phyloP scores from a whole-genome alignment of 1,139 yeast species.

The Nakaseomyces bracarensis region DNA sequence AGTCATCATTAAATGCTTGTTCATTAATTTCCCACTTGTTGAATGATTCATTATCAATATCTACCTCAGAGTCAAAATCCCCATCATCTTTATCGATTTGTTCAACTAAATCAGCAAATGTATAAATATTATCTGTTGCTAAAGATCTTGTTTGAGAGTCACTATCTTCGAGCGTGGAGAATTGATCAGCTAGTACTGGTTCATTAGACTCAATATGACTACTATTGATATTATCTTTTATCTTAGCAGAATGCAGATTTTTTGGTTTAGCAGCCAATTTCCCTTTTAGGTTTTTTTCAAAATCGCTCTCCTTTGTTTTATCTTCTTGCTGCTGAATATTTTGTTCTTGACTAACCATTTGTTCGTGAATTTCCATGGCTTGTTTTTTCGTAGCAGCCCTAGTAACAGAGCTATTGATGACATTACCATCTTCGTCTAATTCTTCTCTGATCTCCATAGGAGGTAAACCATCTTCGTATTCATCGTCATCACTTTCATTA shows the following conservation, averaged over 20 bases:
- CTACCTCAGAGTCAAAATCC: conserved; percentile 33
- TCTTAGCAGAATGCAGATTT: too few species aligned
- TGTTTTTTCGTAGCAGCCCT: conserved; percentile 23
- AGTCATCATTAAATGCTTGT: conserved; percentile 30
- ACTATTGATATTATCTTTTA: too few species aligned
- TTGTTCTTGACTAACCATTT: conserved; percentile 11
- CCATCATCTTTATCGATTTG: conserved; percentile 32
- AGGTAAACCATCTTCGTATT: conserved; percentile 40
- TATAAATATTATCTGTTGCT: conserved; percentile 43
- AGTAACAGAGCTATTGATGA: conserved; percentile 38
- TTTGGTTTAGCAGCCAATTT: conserved; percentile 10
- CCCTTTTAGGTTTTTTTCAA: conserved; percentile 19
- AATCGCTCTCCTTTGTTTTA: conserved; percentile 5
- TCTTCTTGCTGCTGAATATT: conserved; percentile 4
- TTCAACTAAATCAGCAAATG: conserved; percentile 29
- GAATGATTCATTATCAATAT: conserved; percentile 34
- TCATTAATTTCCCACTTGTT: conserved; percentile 24
- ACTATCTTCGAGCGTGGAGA: not conserved
- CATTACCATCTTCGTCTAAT: conserved; percentile 70
- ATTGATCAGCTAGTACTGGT: too few species aligned
- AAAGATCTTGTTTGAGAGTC: conserved; percentile 16
- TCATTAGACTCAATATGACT: too few species aligned
- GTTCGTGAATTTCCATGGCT: conserved; percentile 9
- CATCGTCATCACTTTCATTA: conserved; percentile 8
- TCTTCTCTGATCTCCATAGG: conserved; percentile 80